phyloP scores from a whole-genome alignment of 768 basidiomycete genomes.

The Sarcomyxa edulis region DNA sequence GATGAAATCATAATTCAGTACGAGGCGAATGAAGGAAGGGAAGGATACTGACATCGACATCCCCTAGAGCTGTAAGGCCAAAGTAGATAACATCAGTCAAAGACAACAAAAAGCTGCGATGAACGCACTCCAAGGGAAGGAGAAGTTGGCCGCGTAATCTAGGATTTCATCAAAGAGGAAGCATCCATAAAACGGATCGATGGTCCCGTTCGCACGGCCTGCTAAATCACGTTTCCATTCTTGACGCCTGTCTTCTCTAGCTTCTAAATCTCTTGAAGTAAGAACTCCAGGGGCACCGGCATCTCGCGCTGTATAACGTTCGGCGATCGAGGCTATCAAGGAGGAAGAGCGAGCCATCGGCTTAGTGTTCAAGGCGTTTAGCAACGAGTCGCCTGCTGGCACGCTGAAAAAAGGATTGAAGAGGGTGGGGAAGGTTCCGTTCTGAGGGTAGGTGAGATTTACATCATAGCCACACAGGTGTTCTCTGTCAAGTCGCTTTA shows the following conservation, averaged over 20 bases:
- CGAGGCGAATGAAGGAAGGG: no score
- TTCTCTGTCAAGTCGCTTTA: background rate
- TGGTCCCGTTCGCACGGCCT: conserved; percentile 45
- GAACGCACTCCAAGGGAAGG: conserved; percentile 50
- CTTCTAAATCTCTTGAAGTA: conserved; percentile 12
- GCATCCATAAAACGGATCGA: conserved; percentile 56
- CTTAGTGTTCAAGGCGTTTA: background rate
- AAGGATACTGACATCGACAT: conserved; percentile 28
- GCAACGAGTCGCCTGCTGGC: no score
- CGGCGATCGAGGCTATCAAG: background rate
- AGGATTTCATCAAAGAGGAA: conserved; percentile 56
- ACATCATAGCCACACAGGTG: conserved; percentile 7
- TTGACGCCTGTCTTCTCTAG: conserved; percentile 18
- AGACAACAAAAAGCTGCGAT: background rate
- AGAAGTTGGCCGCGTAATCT: conserved; percentile 70
- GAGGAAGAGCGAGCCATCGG: conserved; percentile 3
- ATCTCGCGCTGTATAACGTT: background rate
- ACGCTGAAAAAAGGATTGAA: conserved; percentile 1
- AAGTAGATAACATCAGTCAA: background rate
- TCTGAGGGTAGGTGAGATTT: conserved; percentile 7
- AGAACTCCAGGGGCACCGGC: background rate
- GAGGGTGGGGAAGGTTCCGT: conserved; percentile 2
- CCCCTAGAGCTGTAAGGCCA: conserved; percentile 5
- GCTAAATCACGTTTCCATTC: conserved; percentile 45
- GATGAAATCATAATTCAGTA: background rate